phyloP scores from a whole-genome alignment of 148 eudicot genomes.

The Cornus controversa region DNA sequence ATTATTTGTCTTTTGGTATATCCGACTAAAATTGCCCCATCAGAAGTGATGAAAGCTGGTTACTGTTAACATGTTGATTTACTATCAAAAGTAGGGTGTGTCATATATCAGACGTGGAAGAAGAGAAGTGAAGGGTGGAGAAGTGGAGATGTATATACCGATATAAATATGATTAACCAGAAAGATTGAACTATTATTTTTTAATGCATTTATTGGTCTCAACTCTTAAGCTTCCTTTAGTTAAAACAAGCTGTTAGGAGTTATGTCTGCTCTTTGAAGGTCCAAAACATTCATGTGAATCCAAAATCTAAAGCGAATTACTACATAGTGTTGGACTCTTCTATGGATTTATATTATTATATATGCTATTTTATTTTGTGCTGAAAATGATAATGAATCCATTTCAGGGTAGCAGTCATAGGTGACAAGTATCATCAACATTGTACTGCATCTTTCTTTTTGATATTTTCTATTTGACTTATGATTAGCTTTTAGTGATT shows the following conservation, averaged over 20 bases:
- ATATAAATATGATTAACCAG: neutral
- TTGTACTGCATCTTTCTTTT: neutral
- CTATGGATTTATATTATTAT: neutral
- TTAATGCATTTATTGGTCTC: neutral
- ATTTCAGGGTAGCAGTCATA: neutral
- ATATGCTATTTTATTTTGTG: neutral
- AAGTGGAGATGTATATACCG: neutral
- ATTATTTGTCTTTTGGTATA: no score
- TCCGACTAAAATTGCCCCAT: no score
- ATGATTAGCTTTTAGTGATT: neutral
- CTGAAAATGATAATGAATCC: neutral
- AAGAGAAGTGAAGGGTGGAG: neutral
- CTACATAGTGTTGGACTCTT: neutral
- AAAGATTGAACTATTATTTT: neutral
- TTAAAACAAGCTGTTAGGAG: neutral
- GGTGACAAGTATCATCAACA: neutral
- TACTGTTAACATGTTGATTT: neutral
- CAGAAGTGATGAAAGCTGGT: slow-evolving; percentile 6
- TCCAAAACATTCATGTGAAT: neutral
- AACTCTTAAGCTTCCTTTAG: slow-evolving; percentile 1
- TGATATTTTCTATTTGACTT: neutral
- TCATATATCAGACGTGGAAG: neutral
- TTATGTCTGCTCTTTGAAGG: neutral
- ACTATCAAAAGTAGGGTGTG: neutral
- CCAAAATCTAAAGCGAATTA: neutral